Evolutionary conservation across 1,139 yeast species (phyloP).

Genomic region (Suhomyces ambrosiae): DNA sequence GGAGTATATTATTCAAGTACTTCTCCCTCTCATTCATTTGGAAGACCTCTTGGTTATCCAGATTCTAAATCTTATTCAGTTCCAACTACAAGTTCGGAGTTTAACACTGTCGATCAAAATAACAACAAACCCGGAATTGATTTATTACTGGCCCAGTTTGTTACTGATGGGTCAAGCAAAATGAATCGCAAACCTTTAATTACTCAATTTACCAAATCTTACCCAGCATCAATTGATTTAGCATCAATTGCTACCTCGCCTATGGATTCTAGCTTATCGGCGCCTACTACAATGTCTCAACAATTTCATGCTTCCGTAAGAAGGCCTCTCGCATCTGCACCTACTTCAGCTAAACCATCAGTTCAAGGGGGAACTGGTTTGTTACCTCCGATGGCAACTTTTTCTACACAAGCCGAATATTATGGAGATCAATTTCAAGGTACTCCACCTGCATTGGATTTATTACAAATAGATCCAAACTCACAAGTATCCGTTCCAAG

Average conservation of each 20-base stretch:
- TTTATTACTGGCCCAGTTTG: conserved; percentile 32
- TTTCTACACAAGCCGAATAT: conserved; percentile 18
- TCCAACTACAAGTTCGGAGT: conserved; percentile 17
- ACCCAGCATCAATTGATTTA: conserved; percentile 42
- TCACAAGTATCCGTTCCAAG: conserved; percentile 16
- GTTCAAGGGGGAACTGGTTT: conserved; percentile 18
- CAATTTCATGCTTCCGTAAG: conserved; percentile 3
- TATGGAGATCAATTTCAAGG: conserved; percentile 6
- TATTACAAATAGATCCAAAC: conserved; percentile 10
- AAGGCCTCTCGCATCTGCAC: conserved; percentile 4
- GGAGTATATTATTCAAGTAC: conserved; percentile 17
- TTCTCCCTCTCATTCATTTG: conserved; percentile 9
- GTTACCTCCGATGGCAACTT: conserved; percentile 46
- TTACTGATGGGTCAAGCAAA: conserved; percentile 11
- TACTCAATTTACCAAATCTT: conserved; percentile 34
- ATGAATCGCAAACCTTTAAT: conserved; percentile 7
- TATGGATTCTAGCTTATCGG: conserved; percentile 16
- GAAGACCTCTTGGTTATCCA: conserved; percentile 4
- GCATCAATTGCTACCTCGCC: conserved; percentile 28
- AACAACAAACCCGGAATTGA: conserved; percentile 20
- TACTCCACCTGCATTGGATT: conserved; percentile 6
- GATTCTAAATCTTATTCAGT: conserved; percentile 18
- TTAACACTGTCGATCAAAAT: conserved; percentile 5
- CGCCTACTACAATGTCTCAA: conserved; percentile 14
- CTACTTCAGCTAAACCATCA: conserved; percentile 1